These are phyloP conservation scores for Penicillium hesseltinei DNA, from an alignment of 2,329 filamentous ascomycete species.

Conservation along the genomic window DNA sequence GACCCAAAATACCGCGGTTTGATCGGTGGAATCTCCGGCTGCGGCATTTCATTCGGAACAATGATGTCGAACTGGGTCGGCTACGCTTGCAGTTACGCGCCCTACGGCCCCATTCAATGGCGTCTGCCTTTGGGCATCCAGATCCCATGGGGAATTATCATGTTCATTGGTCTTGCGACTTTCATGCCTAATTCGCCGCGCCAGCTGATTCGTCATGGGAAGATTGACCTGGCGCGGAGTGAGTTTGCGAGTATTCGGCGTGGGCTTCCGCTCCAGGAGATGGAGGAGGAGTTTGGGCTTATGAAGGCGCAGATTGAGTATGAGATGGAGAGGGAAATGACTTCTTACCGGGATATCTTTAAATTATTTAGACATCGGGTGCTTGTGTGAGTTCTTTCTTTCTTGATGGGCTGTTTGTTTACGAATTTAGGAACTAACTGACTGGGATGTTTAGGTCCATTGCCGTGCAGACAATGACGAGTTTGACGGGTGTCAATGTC, in stretches of 20 bases:
- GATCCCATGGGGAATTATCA: slow-evolving; percentile 56
- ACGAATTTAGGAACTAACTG: slow-evolving; percentile 14
- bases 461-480: slow-evolving; percentile 58
- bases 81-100: slow-evolving; percentile 54
- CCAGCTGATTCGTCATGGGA: slow-evolving; percentile 52
- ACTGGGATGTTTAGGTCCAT: slow-evolving; percentile 41
- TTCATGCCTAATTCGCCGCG: slow-evolving; percentile 59
- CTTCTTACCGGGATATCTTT: slow-evolving; percentile 53
- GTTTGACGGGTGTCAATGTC: slow-evolving; percentile 57
- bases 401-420: background rate
- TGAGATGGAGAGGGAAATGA: slow-evolving; percentile 57
- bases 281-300: slow-evolving; percentile 53
- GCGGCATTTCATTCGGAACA: slow-evolving; percentile 56
- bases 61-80: slow-evolving; percentile 60
- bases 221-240: slow-evolving; percentile 48
- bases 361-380: slow-evolving; percentile 52
- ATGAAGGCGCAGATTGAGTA: slow-evolving; percentile 57
- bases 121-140: slow-evolving; percentile 55
- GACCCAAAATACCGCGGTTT: slow-evolving; percentile 51
- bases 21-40: slow-evolving; percentile 55
- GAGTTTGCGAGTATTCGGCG: slow-evolving; percentile 52
- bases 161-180: slow-evolving; percentile 54
- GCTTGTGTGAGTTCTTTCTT: slow-evolving; percentile 42
- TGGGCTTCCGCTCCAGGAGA: slow-evolving; percentile 46
- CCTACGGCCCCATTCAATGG: slow-evolving; percentile 56